phyloP scores from a whole-genome alignment of 75 land plant species.

The Picea glauca region DNA sequence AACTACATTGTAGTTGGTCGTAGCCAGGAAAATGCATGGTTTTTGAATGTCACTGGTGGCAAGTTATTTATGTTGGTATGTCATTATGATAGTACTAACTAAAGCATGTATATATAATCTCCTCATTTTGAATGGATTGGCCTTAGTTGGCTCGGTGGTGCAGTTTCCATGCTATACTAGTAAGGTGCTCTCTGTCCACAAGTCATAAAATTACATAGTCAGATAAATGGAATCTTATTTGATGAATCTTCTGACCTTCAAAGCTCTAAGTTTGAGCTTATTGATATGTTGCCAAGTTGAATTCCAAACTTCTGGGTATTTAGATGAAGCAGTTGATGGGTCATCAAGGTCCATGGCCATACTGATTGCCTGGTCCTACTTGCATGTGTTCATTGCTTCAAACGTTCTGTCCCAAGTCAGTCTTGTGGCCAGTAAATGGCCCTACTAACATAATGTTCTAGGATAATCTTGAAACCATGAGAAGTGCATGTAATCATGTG shows the following conservation, averaged over 20 bases:
- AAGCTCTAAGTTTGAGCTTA: neutral
- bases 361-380: neutral
- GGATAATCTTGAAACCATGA: neutral
- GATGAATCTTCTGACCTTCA: neutral
- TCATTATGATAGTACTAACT: constrained; percentile 1
- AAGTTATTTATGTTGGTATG: constrained; percentile 5
- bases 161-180: constrained; percentile 3
- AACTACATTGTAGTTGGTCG: neutral
- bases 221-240: neutral
- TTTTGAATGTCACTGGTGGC: constrained; percentile 5
- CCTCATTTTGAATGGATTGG: neutral
- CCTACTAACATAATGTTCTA: neutral
- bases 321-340: neutral
- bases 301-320: neutral
- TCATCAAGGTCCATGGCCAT: constrained; percentile 2
- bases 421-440: neutral
- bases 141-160: neutral
- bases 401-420: neutral
- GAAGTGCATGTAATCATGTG: neutral
- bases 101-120: neutral
- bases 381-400: constrained; percentile 8
- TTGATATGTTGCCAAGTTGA: neutral
- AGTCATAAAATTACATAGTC: neutral
- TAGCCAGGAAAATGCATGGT: neutral
- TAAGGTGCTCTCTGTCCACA: neutral